Base-by-base conservation (phyloP, 2,329 filamentous ascomycete species). In the Aspergillus awamori region DNA sequence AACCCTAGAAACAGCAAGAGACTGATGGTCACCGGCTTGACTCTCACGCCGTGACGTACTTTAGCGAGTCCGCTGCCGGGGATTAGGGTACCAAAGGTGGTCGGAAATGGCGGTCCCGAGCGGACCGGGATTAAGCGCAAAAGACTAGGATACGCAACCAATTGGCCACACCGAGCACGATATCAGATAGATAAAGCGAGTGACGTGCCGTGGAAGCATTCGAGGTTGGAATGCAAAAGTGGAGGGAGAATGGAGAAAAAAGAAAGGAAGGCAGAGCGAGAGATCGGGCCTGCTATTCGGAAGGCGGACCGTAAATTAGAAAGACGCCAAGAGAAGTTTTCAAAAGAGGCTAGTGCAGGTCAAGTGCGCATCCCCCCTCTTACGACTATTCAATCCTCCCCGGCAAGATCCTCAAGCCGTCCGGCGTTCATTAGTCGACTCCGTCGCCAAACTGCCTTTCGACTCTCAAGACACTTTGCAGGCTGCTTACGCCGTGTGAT, bases 381-480 rank as follows among this genome's bases (percentile, higher is more conserved):
- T 65, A 65, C 64, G 53, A 69, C 64, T 68, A 67, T 67, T 70
- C 69, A 65, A 66, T 70, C 66, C 61, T 69, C 65, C 63, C 65
- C 65, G 64, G 63, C 65, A 67, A 70, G 67, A 64, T 69, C 67
- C 65, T 70, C 67, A 63, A 69, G 57, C 59, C 63, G 33, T 60
- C 63, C 58, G 56, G 59, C 59, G 47, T 54, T 59, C 36, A 33
- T 52, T 43, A 59, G 43, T 63, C 59, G 55, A 61, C 59, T 58
- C 39, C 60, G 33, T 56, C 38, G 49, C 60, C 48, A 47, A 56
- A 38, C 49, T 58, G 36, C 13, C 51, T 60, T 62, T 58, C 26
- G 58, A 63, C 48, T 22, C 43, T 39, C 24, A 26, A 20, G 6
- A 17, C 41, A 22, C 20, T 22, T 55, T 36, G 51, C 52, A 48